Evolutionary conservation across 1,284 basidiomycete species (phyloP).

Genomic region (Trichosporon coremiiforme): DNA sequence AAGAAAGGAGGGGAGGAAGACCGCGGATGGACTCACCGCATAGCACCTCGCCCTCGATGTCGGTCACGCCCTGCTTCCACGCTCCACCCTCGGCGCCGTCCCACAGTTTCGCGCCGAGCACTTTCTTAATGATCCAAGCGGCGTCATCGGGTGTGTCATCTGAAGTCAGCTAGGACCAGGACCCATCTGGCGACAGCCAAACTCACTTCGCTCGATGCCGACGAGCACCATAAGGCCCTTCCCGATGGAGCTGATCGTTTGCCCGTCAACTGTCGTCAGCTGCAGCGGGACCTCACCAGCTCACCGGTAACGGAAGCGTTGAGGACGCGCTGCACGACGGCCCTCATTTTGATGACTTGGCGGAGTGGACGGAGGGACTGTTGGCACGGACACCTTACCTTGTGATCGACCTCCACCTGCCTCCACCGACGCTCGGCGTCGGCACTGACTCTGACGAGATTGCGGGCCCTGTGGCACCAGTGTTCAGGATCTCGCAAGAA

Average conservation of each 20-base stretch:
- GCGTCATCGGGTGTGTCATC: conserved; percentile 77
- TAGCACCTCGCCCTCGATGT: conserved; percentile 79
- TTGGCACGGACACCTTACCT: background rate
- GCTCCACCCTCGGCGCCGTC: conserved; percentile 58
- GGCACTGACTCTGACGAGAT: background rate
- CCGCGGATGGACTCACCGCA: conserved; percentile 60
- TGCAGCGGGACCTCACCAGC: conserved; percentile 5
- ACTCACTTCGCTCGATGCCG: conserved; percentile 62
- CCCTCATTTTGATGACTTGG: conserved; percentile 45
- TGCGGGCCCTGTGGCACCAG: background rate
- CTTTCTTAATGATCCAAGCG: conserved; percentile 72
- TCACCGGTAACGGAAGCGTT: conserved; percentile 54
- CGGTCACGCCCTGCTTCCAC: conserved; percentile 81
- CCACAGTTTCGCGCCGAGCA: conserved; percentile 73
- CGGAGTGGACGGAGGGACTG: background rate
- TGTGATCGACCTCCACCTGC: conserved; percentile 14
- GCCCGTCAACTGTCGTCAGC: conserved; percentile 47
- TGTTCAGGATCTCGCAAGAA: background rate
- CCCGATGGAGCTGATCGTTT: conserved; percentile 72
- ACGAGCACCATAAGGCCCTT: conserved; percentile 82
- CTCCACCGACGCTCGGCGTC: background rate
- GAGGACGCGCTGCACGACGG: conserved; percentile 54
- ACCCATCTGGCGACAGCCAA: background rate
- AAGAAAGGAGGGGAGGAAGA: background rate
- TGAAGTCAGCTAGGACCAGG: conserved; percentile 44